Conservation (phyloP, 331 rosid species). For the Rhamnella rubrinervis region DNA sequence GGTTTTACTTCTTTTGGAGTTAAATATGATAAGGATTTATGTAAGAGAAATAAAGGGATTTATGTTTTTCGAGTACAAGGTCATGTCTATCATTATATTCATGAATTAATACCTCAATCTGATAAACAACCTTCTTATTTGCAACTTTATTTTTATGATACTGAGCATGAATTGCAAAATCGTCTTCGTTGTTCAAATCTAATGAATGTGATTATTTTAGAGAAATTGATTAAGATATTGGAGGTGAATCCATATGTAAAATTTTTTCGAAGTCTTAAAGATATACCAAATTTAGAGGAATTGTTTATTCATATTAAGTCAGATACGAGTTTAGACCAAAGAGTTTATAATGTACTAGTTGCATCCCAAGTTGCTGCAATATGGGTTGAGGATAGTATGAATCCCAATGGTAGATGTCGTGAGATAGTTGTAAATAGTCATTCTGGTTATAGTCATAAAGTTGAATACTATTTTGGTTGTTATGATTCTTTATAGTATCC, state of each 20-base stretch:
- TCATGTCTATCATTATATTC: not conserved
- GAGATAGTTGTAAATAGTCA: not conserved
- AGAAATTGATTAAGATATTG: too few species aligned
- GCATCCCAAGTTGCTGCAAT: not conserved
- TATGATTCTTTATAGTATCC: conserved; percentile 7
- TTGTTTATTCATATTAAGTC: not conserved
- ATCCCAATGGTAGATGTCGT: not conserved
- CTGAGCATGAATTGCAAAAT: not conserved
- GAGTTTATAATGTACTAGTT: not conserved
- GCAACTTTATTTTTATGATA: conserved; percentile 7
- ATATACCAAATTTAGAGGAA: not conserved
- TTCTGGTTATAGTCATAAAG: not conserved
- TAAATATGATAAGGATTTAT: not conserved
- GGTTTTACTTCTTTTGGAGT: conserved; percentile 6
- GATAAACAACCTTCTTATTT: not conserved
- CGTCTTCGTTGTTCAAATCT: not conserved
- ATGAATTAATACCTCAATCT: too few species aligned
- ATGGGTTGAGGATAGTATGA: not conserved
- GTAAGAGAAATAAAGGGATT: not conserved
- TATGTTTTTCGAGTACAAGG: not conserved
- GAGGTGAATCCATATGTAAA: not conserved
- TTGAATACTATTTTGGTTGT: conserved; percentile 4
- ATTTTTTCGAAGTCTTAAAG: not conserved
- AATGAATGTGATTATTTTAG: not conserved
- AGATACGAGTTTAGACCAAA: not conserved